A percentile compares a stretch with the other conserved stretches of the same genome.
Evolutionary conservation across 306 rosid species (phyloP).

Genomic region (Alnus glutinosa): DNA sequence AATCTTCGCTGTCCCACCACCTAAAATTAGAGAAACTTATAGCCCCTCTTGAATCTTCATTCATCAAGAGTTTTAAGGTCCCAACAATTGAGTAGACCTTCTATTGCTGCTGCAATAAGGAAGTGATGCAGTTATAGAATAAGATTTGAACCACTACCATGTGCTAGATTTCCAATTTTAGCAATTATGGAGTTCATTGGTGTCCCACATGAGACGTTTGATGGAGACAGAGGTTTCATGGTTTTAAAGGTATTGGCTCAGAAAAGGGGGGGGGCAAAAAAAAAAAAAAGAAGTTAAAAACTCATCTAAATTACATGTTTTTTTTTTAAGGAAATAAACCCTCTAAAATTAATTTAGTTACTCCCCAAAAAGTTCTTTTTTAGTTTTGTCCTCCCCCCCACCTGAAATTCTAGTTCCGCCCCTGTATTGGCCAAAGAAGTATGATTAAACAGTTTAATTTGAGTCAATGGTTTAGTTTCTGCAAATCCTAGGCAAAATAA

Average conservation of each 20-base stretch:
- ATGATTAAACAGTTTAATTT: neutral
- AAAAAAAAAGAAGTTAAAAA: neutral
- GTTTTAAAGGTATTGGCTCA: neutral
- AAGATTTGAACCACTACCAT: neutral
- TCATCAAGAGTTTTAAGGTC: neutral
- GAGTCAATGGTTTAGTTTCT: conserved; percentile 1
- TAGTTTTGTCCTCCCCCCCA: too few species aligned
- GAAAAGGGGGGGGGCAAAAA: too few species aligned
- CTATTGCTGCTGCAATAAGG: neutral
- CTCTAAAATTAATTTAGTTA: too few species aligned
- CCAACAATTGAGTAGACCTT: neutral
- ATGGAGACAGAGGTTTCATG: neutral
- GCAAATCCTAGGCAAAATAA: neutral
- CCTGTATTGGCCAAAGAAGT: too few species aligned
- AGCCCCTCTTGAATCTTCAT: neutral
- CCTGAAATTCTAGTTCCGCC: too few species aligned
- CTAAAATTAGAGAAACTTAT: neutral
- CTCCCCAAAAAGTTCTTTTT: too few species aligned
- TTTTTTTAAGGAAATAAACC: too few species aligned
- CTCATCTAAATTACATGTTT: too few species aligned
- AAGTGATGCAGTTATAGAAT: neutral
- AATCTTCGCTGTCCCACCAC: neutral
- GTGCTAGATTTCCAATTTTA: neutral
- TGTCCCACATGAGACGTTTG: neutral
- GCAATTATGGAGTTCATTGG: neutral